Evolutionary conservation across 2,329 filamentous ascomycete species (phyloP).

Genomic region (Cladophialophora bantiana): DNA sequence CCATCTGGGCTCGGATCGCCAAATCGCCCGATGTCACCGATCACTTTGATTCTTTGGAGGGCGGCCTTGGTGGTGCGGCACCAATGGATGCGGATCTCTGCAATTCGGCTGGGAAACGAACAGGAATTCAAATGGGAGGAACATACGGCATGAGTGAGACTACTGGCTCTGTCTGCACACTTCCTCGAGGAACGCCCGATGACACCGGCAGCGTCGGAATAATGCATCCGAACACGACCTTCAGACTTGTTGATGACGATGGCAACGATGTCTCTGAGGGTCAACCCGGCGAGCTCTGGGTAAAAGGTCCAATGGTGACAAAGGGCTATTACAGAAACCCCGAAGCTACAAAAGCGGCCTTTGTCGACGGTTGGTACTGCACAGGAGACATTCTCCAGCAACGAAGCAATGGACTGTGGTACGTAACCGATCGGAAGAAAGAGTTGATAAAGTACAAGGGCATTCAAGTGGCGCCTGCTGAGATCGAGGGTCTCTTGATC

Average conservation of each 20-base stretch:
- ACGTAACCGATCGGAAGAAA: slow-evolving; percentile 51
- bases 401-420: slow-evolving; percentile 71
- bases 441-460: slow-evolving; percentile 50
- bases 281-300: slow-evolving; percentile 37
- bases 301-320: slow-evolving; percentile 61
- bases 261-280: slow-evolving; percentile 30
- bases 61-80: slow-evolving; percentile 62
- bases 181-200: not conserved
- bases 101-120: slow-evolving; percentile 56
- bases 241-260: slow-evolving; percentile 33
- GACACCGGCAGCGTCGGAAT: not conserved
- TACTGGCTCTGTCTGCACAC: slow-evolving; percentile 46
- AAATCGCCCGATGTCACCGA: slow-evolving; percentile 63
- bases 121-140: slow-evolving; percentile 61
- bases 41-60: slow-evolving; percentile 60
- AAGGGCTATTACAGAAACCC: slow-evolving; percentile 62
- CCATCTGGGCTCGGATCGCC: slow-evolving; percentile 66
- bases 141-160: slow-evolving; percentile 63
- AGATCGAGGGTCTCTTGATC: slow-evolving; percentile 3
- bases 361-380: slow-evolving; percentile 59
- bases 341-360: slow-evolving; percentile 67
- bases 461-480: not conserved
- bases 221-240: slow-evolving; percentile 49
- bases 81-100: slow-evolving; percentile 65
- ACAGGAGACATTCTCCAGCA: not conserved